phyloP scores from a whole-genome alignment of 306 rosid species.

The Ochetophila trinervis region DNA sequence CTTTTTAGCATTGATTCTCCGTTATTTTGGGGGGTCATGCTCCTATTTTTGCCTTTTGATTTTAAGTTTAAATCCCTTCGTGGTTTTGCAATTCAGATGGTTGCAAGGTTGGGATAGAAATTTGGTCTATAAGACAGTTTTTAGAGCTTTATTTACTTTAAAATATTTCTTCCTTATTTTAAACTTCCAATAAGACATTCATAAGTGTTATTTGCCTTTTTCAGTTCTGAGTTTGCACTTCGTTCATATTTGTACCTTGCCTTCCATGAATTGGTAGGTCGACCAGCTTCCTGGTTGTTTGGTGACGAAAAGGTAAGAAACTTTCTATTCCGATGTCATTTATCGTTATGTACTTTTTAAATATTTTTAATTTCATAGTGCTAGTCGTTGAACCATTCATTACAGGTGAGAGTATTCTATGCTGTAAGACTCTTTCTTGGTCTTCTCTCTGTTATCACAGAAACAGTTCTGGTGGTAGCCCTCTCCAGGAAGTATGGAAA shows the following conservation, averaged over 20 bases:
- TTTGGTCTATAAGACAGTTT: neutral
- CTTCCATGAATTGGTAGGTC: conserved; percentile 86
- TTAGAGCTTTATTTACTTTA: neutral
- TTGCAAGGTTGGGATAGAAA: neutral
- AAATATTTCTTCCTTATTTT: conserved; percentile 9
- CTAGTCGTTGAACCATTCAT: conserved; percentile 20
- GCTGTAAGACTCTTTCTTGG: conserved; percentile 85
- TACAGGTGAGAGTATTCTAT: conserved; percentile 89
- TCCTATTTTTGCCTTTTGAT: no score
- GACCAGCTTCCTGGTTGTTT: conserved; percentile 80
- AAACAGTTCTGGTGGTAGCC: conserved; percentile 85
- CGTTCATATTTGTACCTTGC: conserved; percentile 84
- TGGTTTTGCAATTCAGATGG: neutral
- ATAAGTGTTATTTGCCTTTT: conserved; percentile 25
- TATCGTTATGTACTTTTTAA: neutral
- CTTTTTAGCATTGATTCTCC: neutral
- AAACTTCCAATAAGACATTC: conserved; percentile 9
- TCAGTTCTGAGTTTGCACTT: conserved; percentile 96
- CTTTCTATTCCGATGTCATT: neutral
- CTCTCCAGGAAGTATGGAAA: conserved; percentile 87
- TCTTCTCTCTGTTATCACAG: conserved; percentile 70
- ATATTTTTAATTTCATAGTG: neutral
- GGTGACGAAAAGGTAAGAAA: conserved; percentile 72
- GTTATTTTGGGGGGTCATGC: neutral
- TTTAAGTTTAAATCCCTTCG: no score